Base-by-base conservation (phyloP, 805 yeast genomes). In the Sporopachydermia lactativora region DNA sequence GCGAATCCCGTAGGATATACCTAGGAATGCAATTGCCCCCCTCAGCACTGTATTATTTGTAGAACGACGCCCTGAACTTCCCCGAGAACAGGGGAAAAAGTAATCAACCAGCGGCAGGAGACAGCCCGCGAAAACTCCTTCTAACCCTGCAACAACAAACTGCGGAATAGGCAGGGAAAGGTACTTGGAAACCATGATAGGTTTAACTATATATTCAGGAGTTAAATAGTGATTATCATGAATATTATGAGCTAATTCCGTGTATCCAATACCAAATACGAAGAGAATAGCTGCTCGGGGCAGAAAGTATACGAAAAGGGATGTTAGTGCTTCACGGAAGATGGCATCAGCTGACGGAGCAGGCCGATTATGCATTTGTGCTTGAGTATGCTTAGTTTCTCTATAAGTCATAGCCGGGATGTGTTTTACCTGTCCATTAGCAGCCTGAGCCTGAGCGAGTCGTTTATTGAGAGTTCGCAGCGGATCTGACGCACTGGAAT, bases 171-270 rank as follows among this genome's bases (percentile, higher is more conserved):
- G 5, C 5, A 36, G 5, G 6, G 6, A 17, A 5, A 17, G 19
- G 14, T 36, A 36, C n/a, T 34, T 36, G 39, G 28, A 14, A 13
- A 36, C n/a, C 39, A 17, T 36, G 19, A 36, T 14, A 36, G 39
- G 39, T 8, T 36, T 19, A 8, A 34, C 18, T 11, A 36, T 8
- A 14, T 14, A 36, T 18, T 36, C 28, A 36, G 39, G 39, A 8
- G 39, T 36, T 34, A 36, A 36, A 15, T 14, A 36, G 18, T 36
- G 39, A 18, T 36, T 36, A 15, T 36, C 39, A 36, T 36, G 39
- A 8, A 36, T 36, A n/a, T 36, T 36, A 6, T n/a, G 16, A 5
- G 39, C 39, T 8, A 36, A 5, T 8, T 14, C 34, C 6, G 39
- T 18, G 14, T 36, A 36, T 5, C 19, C 39, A 17, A 36, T 36